Conservation (phyloP, 768 basidiomycete species). For the Rhodotorula toruloides region DNA sequence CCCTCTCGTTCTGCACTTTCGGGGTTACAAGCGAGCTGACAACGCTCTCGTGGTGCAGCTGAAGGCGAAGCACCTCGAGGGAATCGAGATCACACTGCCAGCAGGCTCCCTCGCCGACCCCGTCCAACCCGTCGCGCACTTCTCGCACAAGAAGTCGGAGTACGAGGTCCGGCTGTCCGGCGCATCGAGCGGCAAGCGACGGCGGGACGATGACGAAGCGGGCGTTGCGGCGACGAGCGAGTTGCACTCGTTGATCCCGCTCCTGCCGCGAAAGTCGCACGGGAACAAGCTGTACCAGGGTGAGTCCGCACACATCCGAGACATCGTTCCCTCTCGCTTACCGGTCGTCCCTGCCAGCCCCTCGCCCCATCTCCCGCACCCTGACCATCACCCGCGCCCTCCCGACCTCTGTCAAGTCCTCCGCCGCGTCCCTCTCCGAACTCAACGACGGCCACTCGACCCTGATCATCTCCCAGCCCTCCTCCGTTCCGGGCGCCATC, state of each 20-base stretch:
- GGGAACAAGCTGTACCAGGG: conserved; percentile 35
- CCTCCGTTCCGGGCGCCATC: conserved; percentile 38
- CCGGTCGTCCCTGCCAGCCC: conserved; percentile 7
- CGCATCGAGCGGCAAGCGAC: conserved; percentile 11
- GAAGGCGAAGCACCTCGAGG: conserved; percentile 34
- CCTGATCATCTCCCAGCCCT: conserved; percentile 37
- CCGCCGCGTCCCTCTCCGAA: conserved; percentile 6
- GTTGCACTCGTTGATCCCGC: conserved; percentile 19
- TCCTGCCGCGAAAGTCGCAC: conserved; percentile 26
- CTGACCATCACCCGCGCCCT: conserved; percentile 25
- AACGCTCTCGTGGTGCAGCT: conserved; percentile 1
- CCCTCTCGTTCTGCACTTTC: not conserved
- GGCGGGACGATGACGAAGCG: not conserved
- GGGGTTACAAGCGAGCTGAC: too few species aligned
- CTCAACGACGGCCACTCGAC: conserved; percentile 24
- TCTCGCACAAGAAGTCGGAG: conserved; percentile 22
- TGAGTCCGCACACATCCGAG: not conserved
- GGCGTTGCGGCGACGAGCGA: conserved; percentile 1
- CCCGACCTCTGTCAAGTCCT: conserved; percentile 23
- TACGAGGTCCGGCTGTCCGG: conserved; percentile 20
- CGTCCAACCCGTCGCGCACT: conserved; percentile 16
- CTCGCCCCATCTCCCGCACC: conserved; percentile 28
- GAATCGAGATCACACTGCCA: conserved; percentile 26
- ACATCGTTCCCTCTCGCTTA: not conserved
- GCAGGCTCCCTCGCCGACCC: not conserved